Evolutionary conservation across 305 asterid genomes (phyloP), one percentile per base, ranked within the genome.

Genomic region (Coffea humblotiana): DNA sequence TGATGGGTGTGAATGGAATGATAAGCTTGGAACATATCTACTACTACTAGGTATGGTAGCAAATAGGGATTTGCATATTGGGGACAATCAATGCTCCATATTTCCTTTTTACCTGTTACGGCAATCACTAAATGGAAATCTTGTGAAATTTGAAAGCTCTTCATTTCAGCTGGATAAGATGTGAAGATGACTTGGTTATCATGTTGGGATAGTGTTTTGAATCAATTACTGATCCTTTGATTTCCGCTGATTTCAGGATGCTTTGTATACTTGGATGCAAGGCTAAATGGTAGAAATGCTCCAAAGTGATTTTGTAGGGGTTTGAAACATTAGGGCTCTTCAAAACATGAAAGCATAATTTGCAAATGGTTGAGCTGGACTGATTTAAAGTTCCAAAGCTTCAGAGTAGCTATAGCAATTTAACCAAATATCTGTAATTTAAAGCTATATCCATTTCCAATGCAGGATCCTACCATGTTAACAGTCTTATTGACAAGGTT

Each of bases 11-110:
- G 49, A 65, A 11, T 71, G 48, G 69, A 65, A 19, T 61, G 76
- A 80, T 81, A 73, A 78, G 88, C 83, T 79, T 82, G 83, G 75
- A 4, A 9, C 19, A 1, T 15, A 65, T 63, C 43, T 52, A 47
- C 10, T 9, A 23, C 43, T 40, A 47, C 10, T 9, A 23, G 56
- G 63, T 71, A 77, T 16, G 11, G 8, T 56, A 35, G 19, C n/a
- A 43, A 23, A 61, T 6, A 8, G 14, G 14, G 14, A 23, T 61
- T 32, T 23, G 32, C 14, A 61, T n/a, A 23, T 61, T 23, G 14
- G 32, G 32, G 4, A 61, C 14, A 23, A n/a, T 23, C 32, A 61
- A 23, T 61, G 12, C 3, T n/a, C 32, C 11, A 2, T 61, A 23
- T 40, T 40, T 72, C 16, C 51, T 15, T 4, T 52, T 48, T 51